Evolutionary conservation across 179 eudicot species (phyloP), one percentile per base, ranked within the genome.

Genomic region (Silene vulgaris): DNA sequence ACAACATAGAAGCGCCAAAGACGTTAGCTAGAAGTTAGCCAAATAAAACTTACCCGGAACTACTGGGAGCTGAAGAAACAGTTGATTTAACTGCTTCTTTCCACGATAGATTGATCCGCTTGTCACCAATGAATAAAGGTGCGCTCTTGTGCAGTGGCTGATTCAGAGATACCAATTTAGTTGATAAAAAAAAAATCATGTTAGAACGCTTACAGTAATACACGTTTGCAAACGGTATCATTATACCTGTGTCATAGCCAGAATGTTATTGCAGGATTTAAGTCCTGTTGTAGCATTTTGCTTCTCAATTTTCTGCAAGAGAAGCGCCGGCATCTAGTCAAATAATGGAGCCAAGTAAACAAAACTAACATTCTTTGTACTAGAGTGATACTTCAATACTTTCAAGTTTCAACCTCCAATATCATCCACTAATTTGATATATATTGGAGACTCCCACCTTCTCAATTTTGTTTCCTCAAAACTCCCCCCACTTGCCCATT

Each of bases 191-290:
- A 20, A 1, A 12, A 21, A 61, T 56, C 20, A 56, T 56, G 19
- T 16, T 8, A 14, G 20, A n/a, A 56, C 8, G 60, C 20, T n/a
- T 56, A 56, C 60, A n/a, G 19, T 16, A 56, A 56, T 56, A 5
- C 5, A 66, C 57, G 16, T 8, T n/a, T 19, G 5, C 9, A 43
- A 63, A 29, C 65, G 52, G 29, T 19, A 54, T 68, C 37, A 73
- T 62, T 74, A 37, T 69, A 93, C 98, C 96, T 91, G 91, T 71
- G 97, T 84, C 98, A 93, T 93, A 57, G 96, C 88, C 77, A 92
- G 83, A 76, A 92, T 92, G 84, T 92, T 92, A 73, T 92, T 92
- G 91, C 96, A 90, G 63, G 94, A 90, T 45, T 90, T 89, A 80
- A 92, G 77, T 62, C 97, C 97, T 4, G 88, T 84, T 3, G 92